Evolutionary conservation across 345 rosid species (phyloP).

Genomic region (Orychophragmus violaceus): DNA sequence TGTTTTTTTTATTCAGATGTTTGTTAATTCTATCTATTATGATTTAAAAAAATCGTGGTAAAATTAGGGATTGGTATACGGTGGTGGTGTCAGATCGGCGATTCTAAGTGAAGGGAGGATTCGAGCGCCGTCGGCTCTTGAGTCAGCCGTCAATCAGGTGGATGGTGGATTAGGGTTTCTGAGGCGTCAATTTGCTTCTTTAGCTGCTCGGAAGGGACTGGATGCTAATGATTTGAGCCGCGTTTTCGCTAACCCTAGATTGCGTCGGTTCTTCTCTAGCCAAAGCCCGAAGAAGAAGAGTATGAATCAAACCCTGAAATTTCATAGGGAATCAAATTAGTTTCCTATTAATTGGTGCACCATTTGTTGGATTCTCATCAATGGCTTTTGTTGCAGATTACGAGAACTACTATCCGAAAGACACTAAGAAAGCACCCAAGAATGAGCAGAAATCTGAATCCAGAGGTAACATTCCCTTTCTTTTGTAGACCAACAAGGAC

Average conservation of each 20-base stretch:
- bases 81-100: slow-evolving; percentile 34
- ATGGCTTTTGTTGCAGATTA: slow-evolving; percentile 48
- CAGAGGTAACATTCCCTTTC: slow-evolving; percentile 38
- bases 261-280: slow-evolving; percentile 55
- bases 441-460: slow-evolving; percentile 72
- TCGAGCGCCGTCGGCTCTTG: slow-evolving; percentile 9
- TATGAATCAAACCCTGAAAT: neutral
- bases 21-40: neutral
- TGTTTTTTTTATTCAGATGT: neutral
- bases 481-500: neutral
- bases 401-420: slow-evolving; percentile 78
- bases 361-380: neutral
- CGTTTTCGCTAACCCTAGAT: slow-evolving; percentile 60
- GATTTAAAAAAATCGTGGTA: neutral
- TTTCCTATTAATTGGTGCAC: neutral
- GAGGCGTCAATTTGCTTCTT: slow-evolving; percentile 51
- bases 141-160: slow-evolving; percentile 20
- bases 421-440: slow-evolving; percentile 61
- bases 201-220: slow-evolving; percentile 35
- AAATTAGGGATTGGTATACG: slow-evolving; percentile 30
- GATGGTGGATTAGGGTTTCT: slow-evolving; percentile 45
- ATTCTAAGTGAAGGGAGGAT: slow-evolving; percentile 10
- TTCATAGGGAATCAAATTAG: neutral
- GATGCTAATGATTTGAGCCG: slow-evolving; percentile 38
- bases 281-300: slow-evolving; percentile 62